Evolutionary conservation across 148 eudicot genomes (phyloP).

Genomic region (Amaranthus hypochondriacus): DNA sequence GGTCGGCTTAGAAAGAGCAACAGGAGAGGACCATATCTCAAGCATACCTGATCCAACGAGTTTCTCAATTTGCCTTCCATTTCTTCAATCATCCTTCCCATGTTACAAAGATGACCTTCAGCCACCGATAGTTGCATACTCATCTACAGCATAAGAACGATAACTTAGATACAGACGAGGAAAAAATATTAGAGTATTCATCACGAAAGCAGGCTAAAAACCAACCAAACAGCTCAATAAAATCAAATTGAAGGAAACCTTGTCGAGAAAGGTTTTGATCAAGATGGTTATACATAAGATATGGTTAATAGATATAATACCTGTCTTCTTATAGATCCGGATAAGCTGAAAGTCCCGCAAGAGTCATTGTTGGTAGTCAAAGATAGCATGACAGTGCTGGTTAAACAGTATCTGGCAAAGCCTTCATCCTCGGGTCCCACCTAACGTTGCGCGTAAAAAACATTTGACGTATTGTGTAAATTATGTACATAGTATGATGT

Average conservation of each 20-base stretch:
- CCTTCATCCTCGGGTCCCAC: slow-evolving; percentile 84
- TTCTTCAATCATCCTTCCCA: slow-evolving; percentile 99
- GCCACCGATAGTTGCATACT: slow-evolving; percentile 74
- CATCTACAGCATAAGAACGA: slow-evolving; percentile 44
- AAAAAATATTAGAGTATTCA: not conserved
- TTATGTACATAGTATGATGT: no score
- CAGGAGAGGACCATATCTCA: not conserved
- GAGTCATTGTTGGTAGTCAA: slow-evolving; percentile 76
- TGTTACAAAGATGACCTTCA: slow-evolving; percentile 93
- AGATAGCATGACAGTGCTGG: slow-evolving; percentile 93
- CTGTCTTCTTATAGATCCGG: slow-evolving; percentile 99
- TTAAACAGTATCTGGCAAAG: slow-evolving; percentile 76
- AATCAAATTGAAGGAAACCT: not conserved
- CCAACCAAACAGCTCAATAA: not conserved
- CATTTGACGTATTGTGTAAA: no score
- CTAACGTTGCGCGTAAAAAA: slow-evolving; percentile 28
- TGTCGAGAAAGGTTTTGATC: not conserved
- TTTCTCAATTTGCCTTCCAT: slow-evolving; percentile 91
- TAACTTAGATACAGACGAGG: not conserved
- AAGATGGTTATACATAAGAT: not conserved
- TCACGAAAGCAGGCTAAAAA: not conserved
- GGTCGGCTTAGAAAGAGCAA: slow-evolving; percentile 1
- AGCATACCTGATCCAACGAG: slow-evolving; percentile 84
- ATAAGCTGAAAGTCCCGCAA: slow-evolving; percentile 78
- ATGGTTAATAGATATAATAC: slow-evolving; percentile 27